Evolutionary conservation across 176 grass and related monocot species (phyloP), one percentile per base, ranked within the genome.

Genomic region (Zoysia japonica): DNA sequence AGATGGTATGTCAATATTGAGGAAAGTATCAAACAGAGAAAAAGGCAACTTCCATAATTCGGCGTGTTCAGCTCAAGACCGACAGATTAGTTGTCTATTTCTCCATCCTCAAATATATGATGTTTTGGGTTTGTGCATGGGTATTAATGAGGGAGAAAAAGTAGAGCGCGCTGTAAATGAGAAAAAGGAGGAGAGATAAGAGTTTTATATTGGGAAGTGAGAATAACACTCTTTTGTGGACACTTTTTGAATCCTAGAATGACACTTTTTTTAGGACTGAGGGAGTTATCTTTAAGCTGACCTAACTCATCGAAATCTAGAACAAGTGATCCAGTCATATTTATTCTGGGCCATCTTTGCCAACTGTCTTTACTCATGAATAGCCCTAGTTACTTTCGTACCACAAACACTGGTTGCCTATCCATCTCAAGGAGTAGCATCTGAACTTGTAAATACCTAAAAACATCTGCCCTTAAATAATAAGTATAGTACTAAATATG

Each of bases 401-500:
- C 12, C 17, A 40, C 35, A 51, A 62, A 82, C 37, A 52, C 36
- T 11, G 64, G 55, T 57, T 63, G 44, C 20, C 36, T 38, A 65
- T 16, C 54, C 54, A 57, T 57, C 17, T 6, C 54, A 57, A 20
- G 1, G n/a, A 9, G 17, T n/a, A 59, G 56, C 48, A 48, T 85
- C 13, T 69, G 45, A 69, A 52, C 50, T 60, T 35, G 46, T 15
- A 68, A 74, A 75, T 76, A 10, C 15, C 11, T 14, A 38, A 7
- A 16, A 75, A 46, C 40, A 75, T n/a, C 42, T 28, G 43, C 6
- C 13, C 16, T 61, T 61, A 28, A 45, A 61, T 56, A 75, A 2
- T 47, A 47, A 45, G 60, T 49, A 78, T 9, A 46, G 50, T 78
- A 78, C 38, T 54, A 74, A 39, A 61, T 73, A 48, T 67, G 2